Conservation (phyloP, 371 early-diverging fungal genomes). For the Mucor sp. region DNA sequence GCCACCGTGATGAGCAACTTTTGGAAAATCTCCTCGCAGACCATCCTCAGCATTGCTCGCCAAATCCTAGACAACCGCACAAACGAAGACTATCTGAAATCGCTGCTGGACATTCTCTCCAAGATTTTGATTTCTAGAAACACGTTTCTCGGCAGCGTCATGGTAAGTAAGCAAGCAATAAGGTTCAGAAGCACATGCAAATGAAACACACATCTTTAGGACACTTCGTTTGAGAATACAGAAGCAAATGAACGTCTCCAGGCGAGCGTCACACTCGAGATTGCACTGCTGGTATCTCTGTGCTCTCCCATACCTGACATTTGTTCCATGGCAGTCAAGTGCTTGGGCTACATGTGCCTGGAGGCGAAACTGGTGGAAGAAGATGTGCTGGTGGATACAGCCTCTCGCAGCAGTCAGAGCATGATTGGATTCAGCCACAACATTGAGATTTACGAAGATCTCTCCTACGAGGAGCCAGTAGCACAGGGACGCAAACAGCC, state of each 20-base stretch:
- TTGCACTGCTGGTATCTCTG: constrained; percentile 69
- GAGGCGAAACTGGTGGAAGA: constrained; percentile 63
- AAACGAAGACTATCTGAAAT: constrained; percentile 49
- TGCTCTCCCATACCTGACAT: constrained; percentile 77
- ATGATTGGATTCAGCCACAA: constrained; percentile 63
- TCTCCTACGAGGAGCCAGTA: constrained; percentile 52
- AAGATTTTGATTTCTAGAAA: constrained; percentile 66
- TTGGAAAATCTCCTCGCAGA: constrained; percentile 63
- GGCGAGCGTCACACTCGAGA: constrained; percentile 69
- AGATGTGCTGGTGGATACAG: constrained; percentile 19
- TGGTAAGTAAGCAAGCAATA: constrained; percentile 16
- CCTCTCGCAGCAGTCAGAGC: constrained; percentile 28
- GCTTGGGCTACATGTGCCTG: constrained; percentile 57
- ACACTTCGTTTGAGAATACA: constrained; percentile 46
- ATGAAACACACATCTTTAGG: constrained; percentile 17
- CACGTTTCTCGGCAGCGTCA: constrained; percentile 51
- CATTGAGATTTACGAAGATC: constrained; percentile 68
- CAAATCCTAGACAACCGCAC: constrained; percentile 52
- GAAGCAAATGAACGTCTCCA: constrained; percentile 65
- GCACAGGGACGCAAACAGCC: constrained; percentile 17
- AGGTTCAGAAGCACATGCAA: neutral
- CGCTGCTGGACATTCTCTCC: constrained; percentile 59
- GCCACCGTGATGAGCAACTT: constrained; percentile 53
- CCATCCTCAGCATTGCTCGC: constrained; percentile 40
- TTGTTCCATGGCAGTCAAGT: constrained; percentile 54